Conservation (phyloP, 2,329 filamentous ascomycete species). For the Fusarium heterosporum region DNA sequence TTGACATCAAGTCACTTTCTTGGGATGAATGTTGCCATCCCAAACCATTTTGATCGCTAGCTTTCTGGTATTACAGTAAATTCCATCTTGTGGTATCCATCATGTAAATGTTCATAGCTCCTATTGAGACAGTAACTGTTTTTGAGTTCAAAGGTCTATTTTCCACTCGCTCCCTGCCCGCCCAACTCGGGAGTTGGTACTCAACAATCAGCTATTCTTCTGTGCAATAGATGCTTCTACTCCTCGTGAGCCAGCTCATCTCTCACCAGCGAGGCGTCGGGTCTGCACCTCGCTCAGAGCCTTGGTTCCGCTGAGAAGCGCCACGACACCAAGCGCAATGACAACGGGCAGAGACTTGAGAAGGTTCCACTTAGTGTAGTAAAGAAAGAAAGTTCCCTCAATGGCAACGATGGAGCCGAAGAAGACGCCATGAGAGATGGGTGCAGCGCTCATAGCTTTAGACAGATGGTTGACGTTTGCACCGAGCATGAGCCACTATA, state of each 20-base stretch:
- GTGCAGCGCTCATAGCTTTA: conserved; percentile 80
- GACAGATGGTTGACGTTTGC: conserved; percentile 83
- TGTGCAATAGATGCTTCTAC: conserved; percentile 10
- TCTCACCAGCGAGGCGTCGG: conserved; percentile 80
- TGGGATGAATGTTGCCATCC: not conserved
- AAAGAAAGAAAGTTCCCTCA: conserved; percentile 93
- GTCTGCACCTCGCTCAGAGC: conserved; percentile 94
- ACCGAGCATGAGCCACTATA: conserved; percentile 82
- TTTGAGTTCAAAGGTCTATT: conserved; percentile 10
- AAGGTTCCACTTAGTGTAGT: conserved; percentile 92
- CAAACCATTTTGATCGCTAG: not conserved
- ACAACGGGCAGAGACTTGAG: conserved; percentile 88
- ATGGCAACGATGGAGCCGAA: conserved; percentile 88
- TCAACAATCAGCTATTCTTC: conserved; percentile 18
- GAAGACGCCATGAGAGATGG: conserved; percentile 85
- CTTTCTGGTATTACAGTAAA: conserved; percentile 13
- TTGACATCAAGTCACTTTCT: conserved; percentile 5
- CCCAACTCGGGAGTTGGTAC: not conserved
- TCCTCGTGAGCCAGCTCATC: conserved; percentile 52
- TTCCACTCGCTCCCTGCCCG: not conserved
- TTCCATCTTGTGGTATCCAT: conserved; percentile 4
- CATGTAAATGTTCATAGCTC: conserved; percentile 5
- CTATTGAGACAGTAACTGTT: not conserved
- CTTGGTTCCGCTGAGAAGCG: conserved; percentile 88
- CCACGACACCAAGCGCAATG: conserved; percentile 73